Percentiles rank a stretch among this genome's conserved stretches.
Evolutionary conservation across 108 stramenopile species (phyloP).

Genomic region (Conticribra weissflogii): DNA sequence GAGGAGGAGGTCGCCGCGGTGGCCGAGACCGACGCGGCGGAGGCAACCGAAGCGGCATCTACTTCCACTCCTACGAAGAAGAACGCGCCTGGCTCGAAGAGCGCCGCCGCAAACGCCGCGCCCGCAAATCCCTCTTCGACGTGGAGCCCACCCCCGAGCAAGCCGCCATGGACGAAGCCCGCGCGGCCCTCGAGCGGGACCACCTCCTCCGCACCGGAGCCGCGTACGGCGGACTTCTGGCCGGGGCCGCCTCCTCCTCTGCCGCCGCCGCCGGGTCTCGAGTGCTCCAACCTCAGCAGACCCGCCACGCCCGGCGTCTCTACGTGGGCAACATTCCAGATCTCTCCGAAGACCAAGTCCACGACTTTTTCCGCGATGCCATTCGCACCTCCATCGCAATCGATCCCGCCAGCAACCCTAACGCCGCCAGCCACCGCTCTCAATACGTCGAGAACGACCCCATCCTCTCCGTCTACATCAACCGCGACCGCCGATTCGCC

Average conservation of each 20-base stretch:
- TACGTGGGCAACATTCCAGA: slow-evolving; percentile 94
- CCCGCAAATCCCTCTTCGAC: slow-evolving; percentile 73
- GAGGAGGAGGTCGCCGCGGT: slow-evolving; percentile 10
- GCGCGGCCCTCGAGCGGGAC: slow-evolving; percentile 28
- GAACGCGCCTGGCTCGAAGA: slow-evolving; percentile 85
- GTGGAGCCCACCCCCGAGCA: slow-evolving; percentile 74
- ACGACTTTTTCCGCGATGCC: slow-evolving; percentile 84
- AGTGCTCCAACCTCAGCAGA: slow-evolving; percentile 75
- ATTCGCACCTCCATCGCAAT: slow-evolving; percentile 63
- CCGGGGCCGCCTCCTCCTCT: slow-evolving; percentile 39
- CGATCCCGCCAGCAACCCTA: slow-evolving; percentile 27
- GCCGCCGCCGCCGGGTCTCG: slow-evolving; percentile 1
- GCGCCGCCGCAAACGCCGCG: slow-evolving; percentile 72
- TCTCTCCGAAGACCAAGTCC: slow-evolving; percentile 81
- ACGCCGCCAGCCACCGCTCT: slow-evolving; percentile 12
- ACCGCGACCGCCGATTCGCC: slow-evolving; percentile 91
- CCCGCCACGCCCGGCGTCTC: slow-evolving; percentile 93
- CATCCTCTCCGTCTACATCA: slow-evolving; percentile 93
- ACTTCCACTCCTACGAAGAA: slow-evolving; percentile 71
- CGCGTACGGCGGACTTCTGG: slow-evolving; percentile 48
- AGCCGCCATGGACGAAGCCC: slow-evolving; percentile 59
- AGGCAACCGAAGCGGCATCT: slow-evolving; percentile 30
- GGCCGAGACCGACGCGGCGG: neutral
- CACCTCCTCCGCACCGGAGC: slow-evolving; percentile 33
- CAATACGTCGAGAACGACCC: slow-evolving; percentile 68